Evolutionary conservation across 2,329 filamentous ascomycete genomes (phyloP).

Genomic region (Trichoderma sp.): DNA sequence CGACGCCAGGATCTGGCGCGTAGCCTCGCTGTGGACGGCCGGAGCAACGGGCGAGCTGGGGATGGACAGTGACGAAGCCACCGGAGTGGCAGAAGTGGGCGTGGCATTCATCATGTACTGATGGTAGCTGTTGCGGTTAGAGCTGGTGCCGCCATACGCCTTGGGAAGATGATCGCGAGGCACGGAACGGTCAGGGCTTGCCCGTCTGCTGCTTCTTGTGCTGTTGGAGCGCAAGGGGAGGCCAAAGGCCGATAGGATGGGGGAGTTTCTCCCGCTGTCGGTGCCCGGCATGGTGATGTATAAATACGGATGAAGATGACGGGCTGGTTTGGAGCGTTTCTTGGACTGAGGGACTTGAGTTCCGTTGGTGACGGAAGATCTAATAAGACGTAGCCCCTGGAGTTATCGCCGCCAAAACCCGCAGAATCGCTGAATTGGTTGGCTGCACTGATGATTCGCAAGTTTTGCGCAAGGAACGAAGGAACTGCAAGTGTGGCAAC

Average conservation of each 20-base stretch:
- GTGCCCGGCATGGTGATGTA: slow-evolving; percentile 29
- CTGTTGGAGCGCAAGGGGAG: slow-evolving; percentile 30
- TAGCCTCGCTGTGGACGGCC: slow-evolving; percentile 23
- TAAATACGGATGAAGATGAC: not conserved
- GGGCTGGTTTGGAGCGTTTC: not conserved
- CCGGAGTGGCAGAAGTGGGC: slow-evolving; percentile 14
- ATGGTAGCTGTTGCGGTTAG: slow-evolving; percentile 12
- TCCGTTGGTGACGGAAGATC: not conserved
- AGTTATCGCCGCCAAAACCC: not conserved
- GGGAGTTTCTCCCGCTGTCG: slow-evolving; percentile 22
- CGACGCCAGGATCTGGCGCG: slow-evolving; percentile 25
- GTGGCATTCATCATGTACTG: slow-evolving; percentile 8
- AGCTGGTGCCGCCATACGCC: slow-evolving; percentile 11
- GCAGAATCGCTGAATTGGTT: not conserved
- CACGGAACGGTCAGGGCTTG: slow-evolving; percentile 21
- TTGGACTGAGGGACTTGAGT: not conserved
- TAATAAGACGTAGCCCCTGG: not conserved
- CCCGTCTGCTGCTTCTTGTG: slow-evolving; percentile 21
- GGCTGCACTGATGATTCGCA: not conserved
- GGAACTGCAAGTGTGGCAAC: not conserved
- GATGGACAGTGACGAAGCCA: not conserved
- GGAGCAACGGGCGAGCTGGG: slow-evolving; percentile 12
- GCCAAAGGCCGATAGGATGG: slow-evolving; percentile 36
- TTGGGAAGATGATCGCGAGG: slow-evolving; percentile 20
- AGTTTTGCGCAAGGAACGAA: not conserved